Evolutionary conservation across 495 filamentous ascomycete species (phyloP).

Genomic region (Lepraria neglecta): DNA sequence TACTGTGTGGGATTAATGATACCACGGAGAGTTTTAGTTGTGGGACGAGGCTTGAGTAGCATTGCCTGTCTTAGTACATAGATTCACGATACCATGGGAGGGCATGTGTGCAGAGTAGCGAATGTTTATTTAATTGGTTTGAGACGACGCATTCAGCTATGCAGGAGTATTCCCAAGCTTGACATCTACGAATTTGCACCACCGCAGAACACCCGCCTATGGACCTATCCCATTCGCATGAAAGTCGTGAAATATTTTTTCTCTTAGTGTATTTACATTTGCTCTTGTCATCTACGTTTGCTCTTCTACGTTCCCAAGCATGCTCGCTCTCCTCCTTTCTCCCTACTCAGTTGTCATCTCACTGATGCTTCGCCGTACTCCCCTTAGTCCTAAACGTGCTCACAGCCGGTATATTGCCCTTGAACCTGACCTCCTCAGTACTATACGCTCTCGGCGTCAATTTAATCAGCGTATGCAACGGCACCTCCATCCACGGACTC

Average conservation of each 20-base stretch:
- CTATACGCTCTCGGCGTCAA: slow-evolving; percentile 91
- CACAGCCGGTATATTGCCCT: slow-evolving; percentile 87
- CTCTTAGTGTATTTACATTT: no score
- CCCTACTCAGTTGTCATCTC: slow-evolving; percentile 8
- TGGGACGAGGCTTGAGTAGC: no score
- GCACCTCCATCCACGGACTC: slow-evolving; percentile 96
- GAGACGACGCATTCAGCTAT: background rate
- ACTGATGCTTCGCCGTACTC: slow-evolving; percentile 70
- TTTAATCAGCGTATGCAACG: slow-evolving; percentile 92
- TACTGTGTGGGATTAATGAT: no score
- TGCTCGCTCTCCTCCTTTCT: background rate
- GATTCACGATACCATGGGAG: background rate
- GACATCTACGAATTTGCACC: background rate
- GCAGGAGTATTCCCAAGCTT: background rate
- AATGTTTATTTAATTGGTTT: no score
- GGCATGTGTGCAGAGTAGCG: no score
- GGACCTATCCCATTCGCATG: no score
- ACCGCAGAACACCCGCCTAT: background rate
- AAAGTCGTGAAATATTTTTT: no score
- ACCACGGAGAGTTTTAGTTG: no score
- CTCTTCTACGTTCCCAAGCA: background rate
- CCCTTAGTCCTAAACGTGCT: slow-evolving; percentile 92
- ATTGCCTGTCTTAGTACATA: no score
- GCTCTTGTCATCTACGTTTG: no score
- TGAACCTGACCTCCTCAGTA: slow-evolving; percentile 78